Percentiles rank a stretch among this genome's conserved stretches.
phyloP scores from a whole-genome alignment of 2,329 filamentous ascomycete species.

The Colletotrichum sp. region DNA sequence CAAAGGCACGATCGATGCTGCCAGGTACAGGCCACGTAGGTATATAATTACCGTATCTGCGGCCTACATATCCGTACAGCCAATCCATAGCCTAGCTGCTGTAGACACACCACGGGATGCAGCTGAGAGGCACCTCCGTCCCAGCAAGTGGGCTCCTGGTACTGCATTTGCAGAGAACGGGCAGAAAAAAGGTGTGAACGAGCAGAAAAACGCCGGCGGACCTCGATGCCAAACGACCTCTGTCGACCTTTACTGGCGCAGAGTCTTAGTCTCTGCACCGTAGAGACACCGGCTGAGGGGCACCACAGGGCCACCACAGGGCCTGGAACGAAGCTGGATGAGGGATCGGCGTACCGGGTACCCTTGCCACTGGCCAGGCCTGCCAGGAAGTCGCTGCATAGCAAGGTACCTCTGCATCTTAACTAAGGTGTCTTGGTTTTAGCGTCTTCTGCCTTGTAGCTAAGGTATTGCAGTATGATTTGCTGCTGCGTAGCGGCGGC shows the following conservation, averaged over 20 bases:
- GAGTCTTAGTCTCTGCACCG: neutral
- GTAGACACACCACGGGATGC: neutral
- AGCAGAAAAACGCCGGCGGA: neutral
- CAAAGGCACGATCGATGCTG: neutral
- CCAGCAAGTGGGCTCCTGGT: conserved; percentile 6
- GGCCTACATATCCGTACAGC: neutral
- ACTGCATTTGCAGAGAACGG: neutral
- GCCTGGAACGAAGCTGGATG: conserved; percentile 15
- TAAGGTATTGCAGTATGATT: neutral
- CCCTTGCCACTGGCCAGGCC: conserved; percentile 1
- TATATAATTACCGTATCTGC: neutral
- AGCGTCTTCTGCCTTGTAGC: neutral
- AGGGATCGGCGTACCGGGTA: conserved; percentile 12
- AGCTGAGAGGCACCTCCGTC: neutral
- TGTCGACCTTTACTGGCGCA: neutral
- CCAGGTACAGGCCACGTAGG: neutral
- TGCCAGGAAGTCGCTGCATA: neutral
- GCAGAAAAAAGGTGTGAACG: conserved; percentile 9
- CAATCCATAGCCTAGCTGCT: neutral
- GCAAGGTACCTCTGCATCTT: neutral
- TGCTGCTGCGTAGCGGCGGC: neutral
- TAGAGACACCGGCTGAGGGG: conserved; percentile 5
- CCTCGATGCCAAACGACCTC: neutral
- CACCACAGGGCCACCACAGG: neutral
- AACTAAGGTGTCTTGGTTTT: neutral